Evolutionary conservation across 257 asterid species (phyloP), one percentile per base, ranked within the genome.

Genomic region (Datura wrightii): DNA sequence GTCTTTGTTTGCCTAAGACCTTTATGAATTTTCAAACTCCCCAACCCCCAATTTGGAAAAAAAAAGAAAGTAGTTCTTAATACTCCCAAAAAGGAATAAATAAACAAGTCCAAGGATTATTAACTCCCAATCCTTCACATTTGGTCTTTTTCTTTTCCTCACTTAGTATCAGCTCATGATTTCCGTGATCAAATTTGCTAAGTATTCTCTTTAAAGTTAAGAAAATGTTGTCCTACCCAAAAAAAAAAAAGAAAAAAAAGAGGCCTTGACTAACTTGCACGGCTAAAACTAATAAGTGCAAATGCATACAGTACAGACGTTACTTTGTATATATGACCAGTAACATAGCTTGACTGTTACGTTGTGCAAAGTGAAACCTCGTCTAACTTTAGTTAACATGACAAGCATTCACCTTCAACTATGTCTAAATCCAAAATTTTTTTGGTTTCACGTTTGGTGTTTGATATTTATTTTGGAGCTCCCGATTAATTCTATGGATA

Each of bases 291-390:
- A 55, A 42, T 52, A 13, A 48, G 24, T 31, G 59, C 60, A 76
- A 11, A 72, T 1, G 1, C 5, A n/a, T 66, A 66, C 74, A 36
- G 74, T 66, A 14, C 50, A 76, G 24, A 76, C 46, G 60, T 52
- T 34, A 34, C 82, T 14, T 63, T 50, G 31, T 34, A 31, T 48
- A 19, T 74, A 13, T 52, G 62, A 76, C 82, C 63, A 76, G 14
- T 50, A 52, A 52, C 42, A 31, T 78, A 78, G 15, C 82, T 78
- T 78, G 82, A 52, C 65, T 78, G 65, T 31, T 78, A 78, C 82
- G 82, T 34, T 78, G 65, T 31, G 65, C 82, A 52, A 78, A 78
- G 48, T 52, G 82, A 78, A 78, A 31, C 48, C 82, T 52, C 82
- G 5, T 78, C 65, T 0, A 52, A 78, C 82, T 52, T 78, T 78